phyloP scores from a whole-genome alignment of 1,284 basidiomycete genomes.

The Ganoderma resinaceum region DNA sequence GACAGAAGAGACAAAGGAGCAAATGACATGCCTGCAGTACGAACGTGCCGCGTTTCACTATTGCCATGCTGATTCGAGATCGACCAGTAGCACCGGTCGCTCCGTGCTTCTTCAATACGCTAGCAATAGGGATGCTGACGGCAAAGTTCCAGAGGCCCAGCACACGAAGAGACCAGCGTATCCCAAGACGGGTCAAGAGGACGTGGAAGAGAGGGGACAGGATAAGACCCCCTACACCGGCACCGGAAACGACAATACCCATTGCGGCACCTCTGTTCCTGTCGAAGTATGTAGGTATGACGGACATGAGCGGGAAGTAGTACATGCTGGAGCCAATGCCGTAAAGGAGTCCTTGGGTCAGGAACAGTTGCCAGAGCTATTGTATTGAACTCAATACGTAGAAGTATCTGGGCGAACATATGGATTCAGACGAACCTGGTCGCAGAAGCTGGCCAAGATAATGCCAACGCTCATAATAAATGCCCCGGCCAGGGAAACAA shows the following conservation, averaged over 20 bases:
- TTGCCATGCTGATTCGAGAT: slow-evolving; percentile 43
- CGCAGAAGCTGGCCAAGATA: slow-evolving; percentile 24
- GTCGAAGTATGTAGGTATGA: slow-evolving; percentile 53
- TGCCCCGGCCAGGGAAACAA: slow-evolving; percentile 48
- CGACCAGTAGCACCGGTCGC: slow-evolving; percentile 30
- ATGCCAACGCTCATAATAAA: slow-evolving; percentile 51
- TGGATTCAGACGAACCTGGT: slow-evolving; percentile 36
- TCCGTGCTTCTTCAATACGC: slow-evolving; percentile 40
- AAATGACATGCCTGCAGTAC: slow-evolving; percentile 45
- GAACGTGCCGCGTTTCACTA: slow-evolving; percentile 51
- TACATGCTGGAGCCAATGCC: slow-evolving; percentile 52
- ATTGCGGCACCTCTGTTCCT: slow-evolving; percentile 53
- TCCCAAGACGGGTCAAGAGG: slow-evolving; percentile 45
- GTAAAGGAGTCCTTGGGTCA: slow-evolving; percentile 50
- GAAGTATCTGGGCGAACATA: background rate
- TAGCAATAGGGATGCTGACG: slow-evolving; percentile 46
- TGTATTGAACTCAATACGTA: background rate
- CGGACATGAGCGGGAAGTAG: slow-evolving; percentile 49
- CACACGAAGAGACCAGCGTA: slow-evolving; percentile 47
- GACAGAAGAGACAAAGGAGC: background rate
- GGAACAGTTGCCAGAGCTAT: slow-evolving; percentile 53
- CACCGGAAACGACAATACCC: slow-evolving; percentile 51
- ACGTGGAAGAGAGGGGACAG: slow-evolving; percentile 51
- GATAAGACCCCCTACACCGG: slow-evolving; percentile 51
- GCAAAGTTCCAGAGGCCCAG: slow-evolving; percentile 50